Evolutionary conservation across 2,329 filamentous ascomycete genomes (phyloP).

Genomic region (Blastomyces parvus): DNA sequence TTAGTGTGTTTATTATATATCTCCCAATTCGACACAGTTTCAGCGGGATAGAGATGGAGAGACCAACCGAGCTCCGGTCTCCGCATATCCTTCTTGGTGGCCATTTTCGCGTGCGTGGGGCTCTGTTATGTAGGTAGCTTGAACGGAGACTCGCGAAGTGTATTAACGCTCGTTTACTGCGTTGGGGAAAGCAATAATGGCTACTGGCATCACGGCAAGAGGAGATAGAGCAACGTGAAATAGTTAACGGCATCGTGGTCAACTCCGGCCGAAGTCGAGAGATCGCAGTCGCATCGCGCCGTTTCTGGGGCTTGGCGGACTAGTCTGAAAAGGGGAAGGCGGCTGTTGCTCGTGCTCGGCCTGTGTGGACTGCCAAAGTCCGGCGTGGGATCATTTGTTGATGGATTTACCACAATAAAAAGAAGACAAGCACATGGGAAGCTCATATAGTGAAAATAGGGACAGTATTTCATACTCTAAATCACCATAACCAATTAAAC

Average conservation of each 20-base stretch:
- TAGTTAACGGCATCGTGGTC: neutral
- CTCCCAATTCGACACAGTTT: neutral
- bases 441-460: neutral
- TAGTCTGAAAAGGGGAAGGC: neutral
- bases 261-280: neutral
- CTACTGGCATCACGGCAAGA: neutral
- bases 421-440: neutral
- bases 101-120: constrained; percentile 39
- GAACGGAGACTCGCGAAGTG: neutral
- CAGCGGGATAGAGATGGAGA: neutral
- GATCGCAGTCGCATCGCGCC: neutral
- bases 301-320: neutral
- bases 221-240: neutral
- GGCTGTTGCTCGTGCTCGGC: neutral
- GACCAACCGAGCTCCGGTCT: constrained; percentile 60
- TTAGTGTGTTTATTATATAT: neutral
- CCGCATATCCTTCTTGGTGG: constrained; percentile 66
- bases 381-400: neutral
- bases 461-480: constrained; percentile 1
- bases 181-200: neutral
- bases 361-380: neutral
- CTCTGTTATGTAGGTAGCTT: neutral
- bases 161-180: neutral
- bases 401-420: neutral
- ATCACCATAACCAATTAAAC: neutral